Base-by-base conservation (phyloP, 2,329 filamentous ascomycete species). In the Colletotrichum neosansevieriae region DNA sequence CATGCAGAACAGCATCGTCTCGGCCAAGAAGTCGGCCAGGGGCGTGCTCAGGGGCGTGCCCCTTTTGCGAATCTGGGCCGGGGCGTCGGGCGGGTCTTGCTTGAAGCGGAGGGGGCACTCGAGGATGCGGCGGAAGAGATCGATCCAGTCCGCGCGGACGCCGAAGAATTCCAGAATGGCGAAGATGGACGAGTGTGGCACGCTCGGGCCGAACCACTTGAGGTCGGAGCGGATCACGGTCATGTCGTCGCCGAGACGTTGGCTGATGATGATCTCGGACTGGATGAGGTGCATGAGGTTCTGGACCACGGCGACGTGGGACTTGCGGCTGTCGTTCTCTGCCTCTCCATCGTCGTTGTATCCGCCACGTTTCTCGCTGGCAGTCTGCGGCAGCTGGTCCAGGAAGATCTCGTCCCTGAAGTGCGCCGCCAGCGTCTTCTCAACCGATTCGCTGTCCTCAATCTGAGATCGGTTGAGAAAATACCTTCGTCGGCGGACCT, bases 1-100 rank as follows among this genome's bases (percentile, higher is more conserved):
- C 73, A 91, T 82, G 71, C 85, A 87, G 74, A 90, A 91, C 0
- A 91, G 79, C 21, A 90, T 76, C 0, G 81, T 75, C 75, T 91
- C 89, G 5, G 86, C 85, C 45, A 90, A 82, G 12, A 85, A 78
- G 64, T 86, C 83, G 13, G 85, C 85, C 2, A 91, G 75, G 1
- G 84, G 78, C 72, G 89, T 86, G 50, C 83, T 84, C 70, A 88
- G 84, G 1, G 87, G 87, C 15, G 86, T 82, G 12, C 88, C 88
- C 24, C 85, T 81, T 71, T 79, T 82, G 6, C 88, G 82, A 6
- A 78, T 73, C 38, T 79, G 81, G 3, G 79, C 70, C 29, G 79
- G 67, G 0, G 80, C 79, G 17, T 79, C 76, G 2, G 80, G 74
- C 2, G 83, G 83, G 66, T 89, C 86, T 11, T 85, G 78, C 21